phyloP scores from a whole-genome alignment of 441 rosid species.

The Corymbia citriodora region DNA sequence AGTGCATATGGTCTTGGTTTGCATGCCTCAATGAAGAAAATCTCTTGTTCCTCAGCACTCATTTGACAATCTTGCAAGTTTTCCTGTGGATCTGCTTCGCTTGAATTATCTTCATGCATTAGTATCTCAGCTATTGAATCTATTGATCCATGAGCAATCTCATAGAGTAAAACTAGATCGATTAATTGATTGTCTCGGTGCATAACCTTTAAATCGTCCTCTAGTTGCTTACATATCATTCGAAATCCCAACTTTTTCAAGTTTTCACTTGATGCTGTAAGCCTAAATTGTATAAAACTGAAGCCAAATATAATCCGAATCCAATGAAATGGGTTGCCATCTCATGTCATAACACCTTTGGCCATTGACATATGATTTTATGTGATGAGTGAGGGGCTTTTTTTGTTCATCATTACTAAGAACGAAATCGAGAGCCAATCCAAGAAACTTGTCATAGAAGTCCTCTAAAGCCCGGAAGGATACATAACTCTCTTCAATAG shows the following conservation, averaged over 20 bases:
- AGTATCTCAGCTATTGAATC: not conserved
- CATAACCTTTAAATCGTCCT: not conserved
- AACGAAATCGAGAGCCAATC: too few species aligned
- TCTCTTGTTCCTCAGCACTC: not conserved
- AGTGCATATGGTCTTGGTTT: not conserved
- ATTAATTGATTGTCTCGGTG: fast-evolving
- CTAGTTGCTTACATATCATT: not conserved
- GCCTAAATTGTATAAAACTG: fast-evolving
- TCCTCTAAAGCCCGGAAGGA: too few species aligned
- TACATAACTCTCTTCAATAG: fast-evolving
- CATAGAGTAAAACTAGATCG: not conserved
- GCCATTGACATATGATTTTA: not conserved
- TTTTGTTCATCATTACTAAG: too few species aligned
- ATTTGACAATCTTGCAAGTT: not conserved
- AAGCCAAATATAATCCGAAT: not conserved
- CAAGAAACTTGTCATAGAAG: too few species aligned
- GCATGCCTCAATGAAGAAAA: not conserved
- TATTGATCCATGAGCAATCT: not conserved
- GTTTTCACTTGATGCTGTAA: fast-evolving
- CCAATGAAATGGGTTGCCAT: not conserved
- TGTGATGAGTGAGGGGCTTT: too few species aligned
- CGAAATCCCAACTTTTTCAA: not conserved
- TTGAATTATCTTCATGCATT: not conserved
- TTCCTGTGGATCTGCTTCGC: not conserved
- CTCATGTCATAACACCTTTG: fast-evolving